phyloP scores from a whole-genome alignment of 768 basidiomycete genomes.

The Agaricus subrufescens region DNA sequence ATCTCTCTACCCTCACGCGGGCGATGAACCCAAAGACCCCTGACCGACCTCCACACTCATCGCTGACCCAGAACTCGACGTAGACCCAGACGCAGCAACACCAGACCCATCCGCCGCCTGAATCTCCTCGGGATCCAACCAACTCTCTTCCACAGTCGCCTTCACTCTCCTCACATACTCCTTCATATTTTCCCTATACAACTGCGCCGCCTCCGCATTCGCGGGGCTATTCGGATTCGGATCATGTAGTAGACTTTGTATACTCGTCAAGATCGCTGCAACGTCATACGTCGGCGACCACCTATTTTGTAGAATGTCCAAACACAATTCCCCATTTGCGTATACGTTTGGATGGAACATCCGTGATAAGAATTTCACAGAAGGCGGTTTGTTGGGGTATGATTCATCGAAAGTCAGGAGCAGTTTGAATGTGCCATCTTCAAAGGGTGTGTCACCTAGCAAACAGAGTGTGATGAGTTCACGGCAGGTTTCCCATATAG shows the following conservation, averaged over 20 bases:
- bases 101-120: background rate
- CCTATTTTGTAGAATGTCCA: conserved; percentile 97
- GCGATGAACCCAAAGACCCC: conserved; percentile 1
- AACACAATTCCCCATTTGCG: conserved; percentile 94
- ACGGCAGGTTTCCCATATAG: background rate
- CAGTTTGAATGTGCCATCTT: conserved; percentile 98
- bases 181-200: conserved; percentile 98
- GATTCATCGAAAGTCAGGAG: conserved; percentile 94
- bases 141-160: conserved; percentile 90
- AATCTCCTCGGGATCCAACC: conserved; percentile 80
- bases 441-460: conserved; percentile 95
- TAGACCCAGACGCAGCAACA: background rate
- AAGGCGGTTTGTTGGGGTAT: conserved; percentile 98
- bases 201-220: conserved; percentile 95
- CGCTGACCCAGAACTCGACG: background rate
- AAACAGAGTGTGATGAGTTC: background rate
- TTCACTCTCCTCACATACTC: conserved; percentile 94
- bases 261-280: conserved; percentile 94
- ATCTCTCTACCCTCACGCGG: background rate
- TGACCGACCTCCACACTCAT: conserved; percentile 4
- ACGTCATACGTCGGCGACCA: conserved; percentile 99
- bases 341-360: conserved; percentile 99
- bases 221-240: conserved; percentile 98
- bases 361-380: conserved; percentile 92
- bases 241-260: conserved; percentile 94